phyloP scores from a whole-genome alignment of 129 eudicot species.

The Escallonia rubra region DNA sequence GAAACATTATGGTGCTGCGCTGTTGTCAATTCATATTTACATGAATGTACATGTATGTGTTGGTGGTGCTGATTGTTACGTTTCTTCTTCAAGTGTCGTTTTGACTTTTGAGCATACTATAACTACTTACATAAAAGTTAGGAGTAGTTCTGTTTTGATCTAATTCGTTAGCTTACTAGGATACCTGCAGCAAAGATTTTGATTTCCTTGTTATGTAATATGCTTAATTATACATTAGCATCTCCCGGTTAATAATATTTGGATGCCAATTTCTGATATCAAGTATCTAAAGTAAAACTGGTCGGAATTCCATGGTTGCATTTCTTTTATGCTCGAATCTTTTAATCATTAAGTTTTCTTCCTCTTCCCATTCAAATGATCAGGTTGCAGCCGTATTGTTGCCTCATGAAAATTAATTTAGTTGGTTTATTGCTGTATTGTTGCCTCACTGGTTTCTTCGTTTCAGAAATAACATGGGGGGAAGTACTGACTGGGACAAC shows the following conservation, averaged over 20 bases:
- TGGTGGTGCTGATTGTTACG: no score
- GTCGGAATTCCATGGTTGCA: no score
- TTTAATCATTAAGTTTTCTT: background rate
- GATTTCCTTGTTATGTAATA: background rate
- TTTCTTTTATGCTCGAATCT: background rate
- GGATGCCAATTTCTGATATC: background rate
- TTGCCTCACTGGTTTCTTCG: background rate
- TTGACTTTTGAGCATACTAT: no score
- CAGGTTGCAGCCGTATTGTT: background rate
- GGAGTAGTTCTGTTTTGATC: no score
- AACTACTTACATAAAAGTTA: no score
- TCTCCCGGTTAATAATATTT: background rate
- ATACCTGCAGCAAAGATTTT: no score
- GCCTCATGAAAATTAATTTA: background rate
- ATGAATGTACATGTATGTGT: no score
- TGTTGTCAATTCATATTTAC: no score
- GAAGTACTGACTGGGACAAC: conserved; percentile 83
- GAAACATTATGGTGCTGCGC: no score
- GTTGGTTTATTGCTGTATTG: no score
- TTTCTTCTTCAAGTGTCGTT: no score
- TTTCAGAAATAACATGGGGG: conserved; percentile 84
- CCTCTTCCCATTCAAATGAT: background rate
- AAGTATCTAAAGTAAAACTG: background rate
- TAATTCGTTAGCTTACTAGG: no score
- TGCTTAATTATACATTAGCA: background rate